Base-by-base conservation (phyloP, 495 filamentous ascomycete genomes). In the Platismatia glauca region DNA sequence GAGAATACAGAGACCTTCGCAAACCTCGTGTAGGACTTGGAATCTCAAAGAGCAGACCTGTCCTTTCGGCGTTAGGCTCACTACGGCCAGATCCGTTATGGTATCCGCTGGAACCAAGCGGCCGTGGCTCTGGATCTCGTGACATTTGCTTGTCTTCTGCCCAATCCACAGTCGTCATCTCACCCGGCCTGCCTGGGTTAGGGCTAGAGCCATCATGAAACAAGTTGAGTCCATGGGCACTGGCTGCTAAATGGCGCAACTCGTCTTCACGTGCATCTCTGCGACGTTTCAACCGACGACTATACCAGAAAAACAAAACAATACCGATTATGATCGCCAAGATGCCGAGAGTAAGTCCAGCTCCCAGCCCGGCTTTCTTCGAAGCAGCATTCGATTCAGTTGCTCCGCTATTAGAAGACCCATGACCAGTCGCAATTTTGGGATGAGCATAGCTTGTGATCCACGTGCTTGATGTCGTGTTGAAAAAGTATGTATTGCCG, bases 381-480 rank as follows among this genome's bases (percentile, higher is more conserved):
- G 76, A 74, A 7, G 73, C 71, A 7, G 74, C 74, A 65, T 63
- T 69, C 65, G 4, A 73, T 38, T 63, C 65, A 37, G 52, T 65
- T 8, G 59, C 57, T 15, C 50, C 46, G 2, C 55, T 37, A 20
- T 59, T 34, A 27, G 66, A 29, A 57, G 38, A 13, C 39, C 37
- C n/a, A 22, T 52, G 33, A 22, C n/a, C 22, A 29, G 59, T 34
- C 12, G 18, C 59, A 46, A 39, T 61, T 3, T 66, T 65, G 0
- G 86, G 85, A 63, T 86, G 84, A 46, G 78, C 81, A 69, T 96
- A 97, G 0, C 78, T 78, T 6, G 80, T 74, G 0, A 83, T 70
- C 91, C 90, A 97, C 16, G 72, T 76, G 69, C 81, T 83, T 4
- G 88, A 88, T 3, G 87, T 89, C 15, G 88, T 78, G 67, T 97